Conservation (phyloP, 2,329 filamentous ascomycete genomes). For the Coniochaeta hoffmannii region DNA sequence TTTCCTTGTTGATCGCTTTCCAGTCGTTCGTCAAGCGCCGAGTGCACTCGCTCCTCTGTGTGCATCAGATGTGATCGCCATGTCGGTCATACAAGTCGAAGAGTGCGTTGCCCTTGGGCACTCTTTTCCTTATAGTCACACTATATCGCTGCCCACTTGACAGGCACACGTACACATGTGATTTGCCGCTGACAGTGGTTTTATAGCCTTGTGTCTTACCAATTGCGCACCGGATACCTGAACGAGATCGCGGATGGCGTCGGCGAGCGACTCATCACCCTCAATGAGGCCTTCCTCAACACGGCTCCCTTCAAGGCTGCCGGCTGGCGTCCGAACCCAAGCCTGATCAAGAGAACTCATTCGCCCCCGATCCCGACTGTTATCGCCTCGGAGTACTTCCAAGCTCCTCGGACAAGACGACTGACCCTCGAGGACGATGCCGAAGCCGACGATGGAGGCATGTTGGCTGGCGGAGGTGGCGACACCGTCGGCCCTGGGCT, state of each 20-base stretch:
- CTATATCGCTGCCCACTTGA: too few species aligned
- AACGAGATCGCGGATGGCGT: slow-evolving; percentile 76
- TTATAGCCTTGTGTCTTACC: slow-evolving; percentile 69
- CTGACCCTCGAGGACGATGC: slow-evolving; percentile 63
- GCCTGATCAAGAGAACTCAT: slow-evolving; percentile 74
- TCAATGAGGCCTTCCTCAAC: slow-evolving; percentile 73
- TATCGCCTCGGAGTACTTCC: slow-evolving; percentile 77
- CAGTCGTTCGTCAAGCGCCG: neutral
- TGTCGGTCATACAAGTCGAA: slow-evolving; percentile 37
- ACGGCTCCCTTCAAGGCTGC: slow-evolving; percentile 75
- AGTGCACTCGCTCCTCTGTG: neutral
- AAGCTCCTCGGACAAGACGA: slow-evolving; percentile 53
- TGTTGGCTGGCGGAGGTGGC: slow-evolving; percentile 60
- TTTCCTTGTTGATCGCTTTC: neutral
- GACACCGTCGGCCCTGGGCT: slow-evolving; percentile 63
- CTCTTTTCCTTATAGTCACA: neutral
- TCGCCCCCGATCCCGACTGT: slow-evolving; percentile 81
- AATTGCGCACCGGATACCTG: slow-evolving; percentile 73
- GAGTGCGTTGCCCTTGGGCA: slow-evolving; percentile 25
- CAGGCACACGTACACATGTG: too few species aligned
- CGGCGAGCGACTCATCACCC: slow-evolving; percentile 73
- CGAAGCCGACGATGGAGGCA: slow-evolving; percentile 65
- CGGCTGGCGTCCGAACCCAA: slow-evolving; percentile 68
- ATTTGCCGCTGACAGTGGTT: neutral
- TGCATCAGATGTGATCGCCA: slow-evolving; percentile 10